phyloP scores from a whole-genome alignment of 1,139 yeast species.

The Blastobotrys niveus region DNA sequence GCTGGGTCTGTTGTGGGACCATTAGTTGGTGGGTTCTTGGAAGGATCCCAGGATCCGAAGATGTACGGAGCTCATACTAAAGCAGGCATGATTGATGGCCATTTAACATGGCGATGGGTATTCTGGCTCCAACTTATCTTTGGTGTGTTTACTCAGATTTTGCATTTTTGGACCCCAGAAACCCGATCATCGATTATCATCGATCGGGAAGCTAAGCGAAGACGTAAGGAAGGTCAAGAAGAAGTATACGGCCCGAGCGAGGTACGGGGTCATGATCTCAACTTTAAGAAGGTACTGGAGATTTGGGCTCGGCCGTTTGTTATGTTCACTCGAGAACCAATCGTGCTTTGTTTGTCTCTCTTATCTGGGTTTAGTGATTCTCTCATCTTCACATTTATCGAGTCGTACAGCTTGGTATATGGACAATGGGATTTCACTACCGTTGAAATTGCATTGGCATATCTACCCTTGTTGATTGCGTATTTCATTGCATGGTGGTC shows the following conservation, averaged over 20 bases:
- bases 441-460: constrained; percentile 33
- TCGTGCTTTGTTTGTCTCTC: constrained; percentile 37
- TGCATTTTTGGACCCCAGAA: constrained; percentile 37
- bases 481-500: constrained; percentile 33
- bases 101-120: constrained; percentile 35
- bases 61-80: constrained; percentile 11
- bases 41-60: constrained; percentile 18
- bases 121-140: constrained; percentile 40
- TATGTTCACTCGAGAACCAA: constrained; percentile 39
- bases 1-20: constrained; percentile 40
- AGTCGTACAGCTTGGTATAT: constrained; percentile 36
- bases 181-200: constrained; percentile 35
- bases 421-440: constrained; percentile 28
- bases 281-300: constrained; percentile 27
- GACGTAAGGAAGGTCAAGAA: constrained; percentile 32
- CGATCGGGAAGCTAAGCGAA: constrained; percentile 36
- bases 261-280: constrained; percentile 20
- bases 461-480: constrained; percentile 35
- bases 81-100: constrained; percentile 5
- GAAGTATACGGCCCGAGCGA: constrained; percentile 36
- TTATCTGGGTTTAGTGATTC: constrained; percentile 41
- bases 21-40: constrained; percentile 37
- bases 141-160: constrained; percentile 34
- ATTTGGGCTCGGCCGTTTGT: constrained; percentile 39
- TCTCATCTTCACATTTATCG: constrained; percentile 39